Base-by-base conservation (phyloP, 768 basidiomycete genomes). In the Termitomyces titanicus region DNA sequence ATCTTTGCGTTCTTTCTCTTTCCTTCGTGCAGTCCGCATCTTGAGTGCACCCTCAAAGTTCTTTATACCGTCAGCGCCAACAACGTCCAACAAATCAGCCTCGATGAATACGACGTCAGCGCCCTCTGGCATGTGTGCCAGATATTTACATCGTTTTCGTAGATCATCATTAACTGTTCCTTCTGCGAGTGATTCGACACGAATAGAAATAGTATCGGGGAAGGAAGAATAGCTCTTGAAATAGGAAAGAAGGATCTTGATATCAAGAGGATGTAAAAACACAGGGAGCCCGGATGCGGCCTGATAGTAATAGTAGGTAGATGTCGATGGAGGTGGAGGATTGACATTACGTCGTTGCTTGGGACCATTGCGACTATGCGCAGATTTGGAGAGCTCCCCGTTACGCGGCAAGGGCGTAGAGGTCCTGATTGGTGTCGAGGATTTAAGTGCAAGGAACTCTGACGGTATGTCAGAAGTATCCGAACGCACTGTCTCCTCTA, bases 261-360 rank as follows among this genome's bases (percentile, higher is more conserved):
- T 98, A 68, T 99, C 96, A 29, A 99, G 80, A 3, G 96, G 96
- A 64, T 97, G 94, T 11, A 99, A 83, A 77, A 91, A 99, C 61
- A 97, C 79, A 10, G 93, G 89, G 54, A 90, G 78, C 12, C 97
- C 97, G 1, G 92, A 90, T 0, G 92, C 85, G 17, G 94, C 89
- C 69, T 98, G 97, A 69, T 98, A 99, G 71, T 89, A 99, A 67
- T 89, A 94, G 72, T 96, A 99, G 9, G 92, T 88, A 10, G 92
- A 88, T 15, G 90, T 89, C 17, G 90, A 89, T 17, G 88, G 90
- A 3, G 92, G 90, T 2, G 89, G 90, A 1, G 91, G 89, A 63
- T 93, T 94, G 61, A 94, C 70, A 66, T 94, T 94, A 54, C 84
- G 81, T 27, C 90, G 83, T 51, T 84, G 84, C 54, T 80, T 80